Conservation (phyloP, 176 grass and related monocot genomes). For the Melocanna baccifera region DNA sequence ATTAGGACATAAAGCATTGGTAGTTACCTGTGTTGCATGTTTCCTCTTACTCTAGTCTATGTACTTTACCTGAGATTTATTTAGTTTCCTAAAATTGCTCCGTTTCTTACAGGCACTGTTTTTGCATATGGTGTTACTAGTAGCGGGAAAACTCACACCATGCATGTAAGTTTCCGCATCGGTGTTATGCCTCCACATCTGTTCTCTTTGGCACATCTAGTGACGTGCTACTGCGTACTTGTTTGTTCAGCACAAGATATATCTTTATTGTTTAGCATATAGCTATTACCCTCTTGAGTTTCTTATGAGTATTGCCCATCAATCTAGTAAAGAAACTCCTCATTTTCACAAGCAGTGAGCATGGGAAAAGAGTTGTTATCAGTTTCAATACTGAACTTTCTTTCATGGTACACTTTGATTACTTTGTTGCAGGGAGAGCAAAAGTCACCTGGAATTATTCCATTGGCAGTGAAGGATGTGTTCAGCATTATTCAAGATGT, state of each 20-base stretch:
- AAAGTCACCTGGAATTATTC: conserved; percentile 98
- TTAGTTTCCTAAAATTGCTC: conserved; percentile 6
- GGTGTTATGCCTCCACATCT: conserved; percentile 3
- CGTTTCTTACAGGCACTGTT: conserved; percentile 74
- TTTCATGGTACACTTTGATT: conserved; percentile 12
- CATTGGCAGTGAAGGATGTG: conserved; percentile 94
- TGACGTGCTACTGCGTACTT: not conserved
- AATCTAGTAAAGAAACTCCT: not conserved
- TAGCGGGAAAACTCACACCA: conserved; percentile 98
- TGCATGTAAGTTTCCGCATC: conserved; percentile 80
- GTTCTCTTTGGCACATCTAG: not conserved
- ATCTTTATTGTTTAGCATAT: conserved; percentile 19
- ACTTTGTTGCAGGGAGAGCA: conserved; percentile 74
- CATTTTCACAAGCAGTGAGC: not conserved
- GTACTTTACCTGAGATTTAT: not conserved
- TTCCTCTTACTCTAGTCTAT: conserved; percentile 4
- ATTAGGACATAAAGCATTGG: not conserved
- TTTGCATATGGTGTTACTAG: conserved; percentile 99
- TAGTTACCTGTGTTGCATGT: not conserved
- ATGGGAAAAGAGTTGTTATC: not conserved
- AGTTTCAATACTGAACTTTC: not conserved
- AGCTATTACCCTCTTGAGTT: not conserved
- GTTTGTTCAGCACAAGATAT: conserved; percentile 10
- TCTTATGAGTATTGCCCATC: conserved; percentile 19
- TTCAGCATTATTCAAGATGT: conserved; percentile 99